Evolutionary conservation across 768 basidiomycete species (phyloP), one percentile per base, ranked within the genome.

Genomic region (Suillus placidus): DNA sequence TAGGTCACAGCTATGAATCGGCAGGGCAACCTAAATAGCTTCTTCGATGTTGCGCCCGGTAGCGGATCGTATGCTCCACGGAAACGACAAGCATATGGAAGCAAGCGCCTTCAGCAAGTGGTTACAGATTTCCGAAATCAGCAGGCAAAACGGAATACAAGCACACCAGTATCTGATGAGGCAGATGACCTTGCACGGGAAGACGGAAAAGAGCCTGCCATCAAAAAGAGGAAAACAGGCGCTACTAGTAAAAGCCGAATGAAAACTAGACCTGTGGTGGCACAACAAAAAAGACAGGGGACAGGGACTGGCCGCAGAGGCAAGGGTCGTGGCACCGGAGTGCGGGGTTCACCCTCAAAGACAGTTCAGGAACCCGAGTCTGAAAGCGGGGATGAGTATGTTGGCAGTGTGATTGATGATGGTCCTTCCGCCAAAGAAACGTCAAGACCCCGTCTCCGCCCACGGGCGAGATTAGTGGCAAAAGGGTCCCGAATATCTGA

Each of bases 71-170:
- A 84, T 70, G 94, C 88, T 6, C 95, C 95, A 1, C 83, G 91
- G 47, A 88, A 90, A 72, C 85, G 92, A 43, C 90, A 92, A 69
- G 91, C 88, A 5, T 96, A 96, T 70, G 80, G 90, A 4, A 93
- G 91, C 75, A 96, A 94, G 77, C 86, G 95, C 9, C 78, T 97
- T 65, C 93, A 97, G 73, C 84, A 94, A 73, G 91, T 94, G 10
- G 89, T 95, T n/a, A 82, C 86, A 34, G 92, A 92, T 65, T 93
- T 91, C 73, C 84, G 92, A 63, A 90, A 87, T 67, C 72, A 79
- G 67, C 78, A 71, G 56, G 60, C 69, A n/a, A 64, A 70, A 64
- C 37, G 45, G 35, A 69, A 70, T 16, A 58, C 42, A 55, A 68
- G 63, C 60, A 66, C 71, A 20, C 65, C 65, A 52, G 66, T 34